Evolutionary conservation across 148 eudicot genomes (phyloP), one percentile per base, ranked within the genome.

Genomic region (Vaccinium myrtillus): DNA sequence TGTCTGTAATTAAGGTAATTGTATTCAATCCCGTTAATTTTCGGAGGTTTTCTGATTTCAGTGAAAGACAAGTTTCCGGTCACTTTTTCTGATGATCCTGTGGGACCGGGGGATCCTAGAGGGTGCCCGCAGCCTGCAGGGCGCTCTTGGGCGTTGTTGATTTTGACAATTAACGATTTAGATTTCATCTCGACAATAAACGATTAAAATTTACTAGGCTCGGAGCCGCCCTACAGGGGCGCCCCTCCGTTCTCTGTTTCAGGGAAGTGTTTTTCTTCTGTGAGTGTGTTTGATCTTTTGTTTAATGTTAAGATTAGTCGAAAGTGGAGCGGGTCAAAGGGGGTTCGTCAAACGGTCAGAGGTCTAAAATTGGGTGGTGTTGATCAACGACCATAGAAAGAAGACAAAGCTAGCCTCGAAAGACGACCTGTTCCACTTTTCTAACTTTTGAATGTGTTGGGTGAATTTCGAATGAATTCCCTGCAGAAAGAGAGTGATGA

Each of bases 311-410:
- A 61, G n/a, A 61, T 61, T 61, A 21, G 67, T 73, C 4, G 46
- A 65, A 65, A 0, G 74, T 69, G 18, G 39, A 69, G 19, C 77
- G 1, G 13, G 82, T 80, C 73, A 80, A 63, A 46, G 59, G 81
- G 59, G 2, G 36, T 65, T 69, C 18, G 32, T 6, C 49, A 50
- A 51, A 50, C 74, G 43, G 32, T 14, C 49, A 50, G 27, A 50
- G 83, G 74, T 80, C 83, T 59, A 80, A 80, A 43, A 80, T 63
- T 59, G 83, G 82, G 75, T 63, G 56, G 55, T 43, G 75, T n/a
- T 81, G 75, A 69, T 50, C 76, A 69, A 67, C 76, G 61, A 63
- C 76, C 83, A 69, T 25, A 50, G 59, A 69, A 69, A 21, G 75
- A 48, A 67, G 25, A 81, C 54, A 63, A 63, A 65, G 76, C 56